Conservation (phyloP, 1,139 yeast genomes). For the Zygosaccharomyces pseudobailii region DNA sequence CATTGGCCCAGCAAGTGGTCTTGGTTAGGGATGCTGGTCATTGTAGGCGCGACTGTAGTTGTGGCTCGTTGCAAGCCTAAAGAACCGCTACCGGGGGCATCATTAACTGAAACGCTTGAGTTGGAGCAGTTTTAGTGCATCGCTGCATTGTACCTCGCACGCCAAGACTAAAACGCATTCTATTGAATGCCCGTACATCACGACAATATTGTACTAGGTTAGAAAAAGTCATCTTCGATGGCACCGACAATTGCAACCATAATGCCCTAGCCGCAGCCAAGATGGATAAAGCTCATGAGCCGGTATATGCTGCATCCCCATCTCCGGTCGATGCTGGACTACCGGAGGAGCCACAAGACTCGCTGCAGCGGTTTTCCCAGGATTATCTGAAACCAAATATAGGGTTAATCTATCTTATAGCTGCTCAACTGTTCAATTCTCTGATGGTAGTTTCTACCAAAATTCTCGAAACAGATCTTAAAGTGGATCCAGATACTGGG, state of each 20-base stretch:
- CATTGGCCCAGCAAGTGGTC: constrained; percentile 70
- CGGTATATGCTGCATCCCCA: background rate
- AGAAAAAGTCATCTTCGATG: background rate
- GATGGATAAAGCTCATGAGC: constrained; percentile 2
- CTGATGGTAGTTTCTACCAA: constrained; percentile 74
- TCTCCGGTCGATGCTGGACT: background rate
- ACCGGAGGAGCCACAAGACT: background rate
- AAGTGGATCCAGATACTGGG: constrained; percentile 12
- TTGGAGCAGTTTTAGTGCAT: background rate
- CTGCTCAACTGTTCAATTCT: constrained; percentile 68
- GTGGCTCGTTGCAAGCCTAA: constrained; percentile 51
- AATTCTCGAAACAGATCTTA: constrained; percentile 55
- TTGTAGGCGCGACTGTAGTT: constrained; percentile 59
- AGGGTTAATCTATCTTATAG: constrained; percentile 42
- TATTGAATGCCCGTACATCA: background rate
- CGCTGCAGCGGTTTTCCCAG: constrained; percentile 11
- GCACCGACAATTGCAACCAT: background rate
- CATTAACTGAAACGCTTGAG: constrained; percentile 5
- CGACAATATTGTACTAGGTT: background rate
- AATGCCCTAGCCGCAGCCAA: background rate
- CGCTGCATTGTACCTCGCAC: too few species aligned
- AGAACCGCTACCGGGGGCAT: constrained; percentile 7
- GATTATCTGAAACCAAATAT: constrained; percentile 28
- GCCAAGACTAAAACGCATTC: too few species aligned
- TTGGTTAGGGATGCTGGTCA: constrained; percentile 61